Conservation (phyloP, 208 protist species). For the Acanthamoeba royreba region DNA sequence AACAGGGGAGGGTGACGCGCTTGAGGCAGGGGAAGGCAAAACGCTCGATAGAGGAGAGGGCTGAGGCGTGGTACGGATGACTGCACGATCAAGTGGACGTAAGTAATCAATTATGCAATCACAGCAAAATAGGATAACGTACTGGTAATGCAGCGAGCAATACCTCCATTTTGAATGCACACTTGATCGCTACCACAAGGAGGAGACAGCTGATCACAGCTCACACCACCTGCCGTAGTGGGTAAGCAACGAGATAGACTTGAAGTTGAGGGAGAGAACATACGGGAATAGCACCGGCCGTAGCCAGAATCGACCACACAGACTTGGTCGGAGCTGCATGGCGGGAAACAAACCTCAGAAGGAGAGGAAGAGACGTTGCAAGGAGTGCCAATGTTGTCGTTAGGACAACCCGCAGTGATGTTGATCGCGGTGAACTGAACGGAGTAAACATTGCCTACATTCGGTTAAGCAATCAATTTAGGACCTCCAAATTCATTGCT, state of each 20-base stretch:
- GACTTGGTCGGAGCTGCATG: background rate
- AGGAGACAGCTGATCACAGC: background rate
- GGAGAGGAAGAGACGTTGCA: background rate
- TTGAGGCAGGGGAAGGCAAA: background rate
- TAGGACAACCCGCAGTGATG: background rate
- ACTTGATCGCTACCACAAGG: background rate
- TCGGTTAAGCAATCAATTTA: too few relatives aligned
- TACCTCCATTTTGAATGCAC: background rate
- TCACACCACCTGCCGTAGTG: background rate
- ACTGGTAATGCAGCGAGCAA: background rate
- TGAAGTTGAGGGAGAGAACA: background rate
- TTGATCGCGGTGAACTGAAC: background rate
- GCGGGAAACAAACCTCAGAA: background rate
- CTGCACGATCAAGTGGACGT: background rate
- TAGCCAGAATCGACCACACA: background rate
- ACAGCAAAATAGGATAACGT: too few relatives aligned
- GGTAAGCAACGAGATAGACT: background rate
- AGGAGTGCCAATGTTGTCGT: background rate
- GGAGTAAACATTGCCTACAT: background rate
- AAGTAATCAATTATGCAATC: background rate
- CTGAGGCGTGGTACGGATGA: background rate
- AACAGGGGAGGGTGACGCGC: background rate
- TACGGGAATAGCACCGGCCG: background rate
- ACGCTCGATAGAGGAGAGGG: background rate
- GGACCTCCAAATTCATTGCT: too few relatives aligned